Conservation (phyloP, 2,329 filamentous ascomycete species). For the Fusarium sp. region DNA sequence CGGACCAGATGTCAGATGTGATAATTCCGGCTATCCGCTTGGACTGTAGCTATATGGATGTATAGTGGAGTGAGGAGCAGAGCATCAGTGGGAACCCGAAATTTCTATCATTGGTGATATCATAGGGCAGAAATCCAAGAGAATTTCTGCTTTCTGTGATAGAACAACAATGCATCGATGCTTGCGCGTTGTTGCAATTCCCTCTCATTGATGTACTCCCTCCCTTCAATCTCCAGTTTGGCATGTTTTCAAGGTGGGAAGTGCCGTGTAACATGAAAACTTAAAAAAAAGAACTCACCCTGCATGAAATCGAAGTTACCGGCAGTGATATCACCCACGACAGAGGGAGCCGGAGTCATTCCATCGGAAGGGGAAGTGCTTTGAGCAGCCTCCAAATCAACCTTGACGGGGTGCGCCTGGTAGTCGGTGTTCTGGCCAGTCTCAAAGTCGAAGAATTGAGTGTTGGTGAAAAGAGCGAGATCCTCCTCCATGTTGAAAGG, state of each 20-base stretch:
- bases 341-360: conserved; percentile 54
- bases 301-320: conserved; percentile 62
- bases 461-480: conserved; percentile 83
- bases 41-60: conserved; percentile 22
- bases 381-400: conserved; percentile 51
- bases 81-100: background rate
- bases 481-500: conserved; percentile 76
- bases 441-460: conserved; percentile 84
- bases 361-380: conserved; percentile 54
- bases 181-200: background rate
- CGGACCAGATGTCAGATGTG: conserved; percentile 24
- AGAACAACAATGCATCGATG: background rate
- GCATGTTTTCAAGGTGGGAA: background rate
- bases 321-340: conserved; percentile 59
- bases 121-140: background rate
- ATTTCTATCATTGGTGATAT: background rate
- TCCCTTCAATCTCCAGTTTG: background rate
- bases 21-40: conserved; percentile 37
- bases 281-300: conserved; percentile 55
- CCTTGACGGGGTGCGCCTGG: conserved; percentile 62
- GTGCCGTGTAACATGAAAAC: background rate
- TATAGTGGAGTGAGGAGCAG: conserved; percentile 16
- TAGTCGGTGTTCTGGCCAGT: conserved; percentile 70
- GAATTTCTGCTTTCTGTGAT: conserved; percentile 3
- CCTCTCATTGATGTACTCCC: background rate